A percentile compares a stretch with the other conserved stretches of the same genome.
phyloP scores from a whole-genome alignment of 2,329 filamentous ascomycete species.

The Stemphylium lycopersici region DNA sequence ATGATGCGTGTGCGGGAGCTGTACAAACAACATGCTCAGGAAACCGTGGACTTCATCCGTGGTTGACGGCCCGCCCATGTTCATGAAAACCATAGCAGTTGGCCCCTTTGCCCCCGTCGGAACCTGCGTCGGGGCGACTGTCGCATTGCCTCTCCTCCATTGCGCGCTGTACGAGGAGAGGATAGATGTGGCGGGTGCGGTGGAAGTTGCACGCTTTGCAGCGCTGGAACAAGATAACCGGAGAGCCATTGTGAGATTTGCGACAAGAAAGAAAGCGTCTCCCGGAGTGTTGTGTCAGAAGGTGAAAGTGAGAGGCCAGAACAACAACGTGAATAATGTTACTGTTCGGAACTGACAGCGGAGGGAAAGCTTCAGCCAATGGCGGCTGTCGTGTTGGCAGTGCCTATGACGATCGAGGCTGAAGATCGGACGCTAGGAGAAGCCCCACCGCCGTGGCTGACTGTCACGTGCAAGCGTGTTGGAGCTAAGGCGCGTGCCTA shows the following conservation, averaged over 20 bases:
- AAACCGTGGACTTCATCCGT: constrained; percentile 88
- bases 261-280: constrained; percentile 10
- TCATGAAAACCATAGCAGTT: constrained; percentile 98
- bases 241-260: constrained; percentile 49
- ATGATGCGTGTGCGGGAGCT: constrained; percentile 40
- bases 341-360: constrained; percentile 23
- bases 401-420: constrained; percentile 34
- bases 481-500: constrained; percentile 26
- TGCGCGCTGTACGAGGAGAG: constrained; percentile 41
- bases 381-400: constrained; percentile 18
- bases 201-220: constrained; percentile 40
- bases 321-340: constrained; percentile 31
- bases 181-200: constrained; percentile 34
- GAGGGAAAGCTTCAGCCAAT: constrained; percentile 36
- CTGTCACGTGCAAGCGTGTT: constrained; percentile 30
- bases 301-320: constrained; percentile 25
- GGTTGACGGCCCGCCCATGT: constrained; percentile 96
- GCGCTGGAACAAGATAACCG: constrained; percentile 42
- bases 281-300: not conserved
- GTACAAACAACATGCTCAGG: constrained; percentile 87
- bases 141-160: constrained; percentile 47
- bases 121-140: constrained; percentile 77
- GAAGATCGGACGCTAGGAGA: constrained; percentile 22
- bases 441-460: constrained; percentile 1
- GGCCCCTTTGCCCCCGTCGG: constrained; percentile 74